These are phyloP conservation scores for Dinochytrium kinnereticum DNA, from an alignment of 371 early-diverging fungal species.

Conservation along the genomic window DNA sequence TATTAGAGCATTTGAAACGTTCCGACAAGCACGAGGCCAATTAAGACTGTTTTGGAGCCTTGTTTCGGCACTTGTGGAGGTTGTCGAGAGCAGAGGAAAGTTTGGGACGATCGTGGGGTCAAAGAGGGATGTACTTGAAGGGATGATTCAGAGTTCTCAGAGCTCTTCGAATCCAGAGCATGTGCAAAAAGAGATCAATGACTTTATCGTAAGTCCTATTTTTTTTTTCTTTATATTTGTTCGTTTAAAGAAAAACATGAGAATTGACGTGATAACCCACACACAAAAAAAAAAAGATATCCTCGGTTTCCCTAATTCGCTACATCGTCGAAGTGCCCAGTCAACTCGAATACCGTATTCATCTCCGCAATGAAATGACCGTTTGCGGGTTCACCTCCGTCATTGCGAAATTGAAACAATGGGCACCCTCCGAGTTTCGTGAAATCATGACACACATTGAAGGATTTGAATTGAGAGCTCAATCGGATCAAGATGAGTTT, in stretches of 20 bases:
- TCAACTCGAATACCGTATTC: slow-evolving; percentile 49
- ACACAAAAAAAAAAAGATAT: too few species aligned
- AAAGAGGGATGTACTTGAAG: slow-evolving; percentile 22
- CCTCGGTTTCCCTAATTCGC: slow-evolving; percentile 38
- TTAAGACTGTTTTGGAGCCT: slow-evolving; percentile 35
- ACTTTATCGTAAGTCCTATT: slow-evolving; percentile 42
- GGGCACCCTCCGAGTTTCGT: slow-evolving; percentile 41
- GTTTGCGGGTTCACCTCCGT: slow-evolving; percentile 40
- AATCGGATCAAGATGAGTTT: slow-evolving; percentile 42
- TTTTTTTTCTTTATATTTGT: too few species aligned
- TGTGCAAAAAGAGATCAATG: slow-evolving; percentile 43
- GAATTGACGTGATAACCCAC: too few species aligned
- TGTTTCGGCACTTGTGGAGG: slow-evolving; percentile 26
- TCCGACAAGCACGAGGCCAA: slow-evolving; percentile 21
- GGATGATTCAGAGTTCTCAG: slow-evolving; percentile 13
- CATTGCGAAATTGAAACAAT: slow-evolving; percentile 33
- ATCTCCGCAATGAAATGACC: slow-evolving; percentile 45
- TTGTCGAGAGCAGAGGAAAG: slow-evolving; percentile 42
- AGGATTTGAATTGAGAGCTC: slow-evolving; percentile 38
- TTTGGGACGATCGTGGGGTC: slow-evolving; percentile 47
- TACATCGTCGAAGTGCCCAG: slow-evolving; percentile 46
- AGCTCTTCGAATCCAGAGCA: slow-evolving; percentile 33
- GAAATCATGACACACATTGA: slow-evolving; percentile 44
- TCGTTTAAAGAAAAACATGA: too few species aligned
- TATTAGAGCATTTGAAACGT: slow-evolving; percentile 41